A percentile compares a stretch with the other conserved stretches of the same genome.
These are phyloP conservation scores for Fusarium odoratissimum DNA, from an alignment of 2,329 filamentous ascomycete genomes.

Conservation along the genomic window DNA sequence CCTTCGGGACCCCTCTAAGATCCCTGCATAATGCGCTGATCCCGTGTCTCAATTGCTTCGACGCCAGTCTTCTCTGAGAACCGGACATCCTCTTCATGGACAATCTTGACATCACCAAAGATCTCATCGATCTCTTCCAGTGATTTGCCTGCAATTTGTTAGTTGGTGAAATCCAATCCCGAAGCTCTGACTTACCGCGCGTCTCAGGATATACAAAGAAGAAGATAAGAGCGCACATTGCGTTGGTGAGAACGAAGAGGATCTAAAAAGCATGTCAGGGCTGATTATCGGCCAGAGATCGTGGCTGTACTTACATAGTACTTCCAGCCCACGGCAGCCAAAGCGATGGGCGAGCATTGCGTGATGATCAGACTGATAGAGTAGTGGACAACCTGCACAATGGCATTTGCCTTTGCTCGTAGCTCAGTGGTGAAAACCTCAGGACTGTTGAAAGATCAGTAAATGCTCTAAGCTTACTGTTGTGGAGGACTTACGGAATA, in stretches of 20 bases:
- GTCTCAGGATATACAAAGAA: slow-evolving; percentile 53
- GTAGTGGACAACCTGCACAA: slow-evolving; percentile 56
- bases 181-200: slow-evolving; percentile 41
- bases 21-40: background rate
- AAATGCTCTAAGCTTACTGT: too few species aligned
- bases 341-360: slow-evolving; percentile 54
- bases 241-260: slow-evolving; percentile 54
- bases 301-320: slow-evolving; percentile 49
- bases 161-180: too few species aligned
- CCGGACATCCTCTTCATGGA: slow-evolving; percentile 39
- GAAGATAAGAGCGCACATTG: slow-evolving; percentile 51
- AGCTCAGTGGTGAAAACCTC: slow-evolving; percentile 56
- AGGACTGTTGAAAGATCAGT: slow-evolving; percentile 2
- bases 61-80: slow-evolving; percentile 33
- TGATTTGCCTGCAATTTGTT: slow-evolving; percentile 49
- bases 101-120: slow-evolving; percentile 52
- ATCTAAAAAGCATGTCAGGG: slow-evolving; percentile 42
- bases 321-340: slow-evolving; percentile 55
- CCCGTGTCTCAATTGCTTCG: background rate
- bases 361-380: slow-evolving; percentile 55
- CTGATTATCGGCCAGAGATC: too few species aligned
- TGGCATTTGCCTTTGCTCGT: slow-evolving; percentile 55
- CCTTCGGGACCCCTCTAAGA: background rate
- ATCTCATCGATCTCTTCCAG: slow-evolving; percentile 55
- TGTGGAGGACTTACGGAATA: slow-evolving; percentile 50